Evolutionary conservation across 2,329 filamentous ascomycete genomes (phyloP), one percentile per base, ranked within the genome.

Genomic region (Colletotrichum spinosum): DNA sequence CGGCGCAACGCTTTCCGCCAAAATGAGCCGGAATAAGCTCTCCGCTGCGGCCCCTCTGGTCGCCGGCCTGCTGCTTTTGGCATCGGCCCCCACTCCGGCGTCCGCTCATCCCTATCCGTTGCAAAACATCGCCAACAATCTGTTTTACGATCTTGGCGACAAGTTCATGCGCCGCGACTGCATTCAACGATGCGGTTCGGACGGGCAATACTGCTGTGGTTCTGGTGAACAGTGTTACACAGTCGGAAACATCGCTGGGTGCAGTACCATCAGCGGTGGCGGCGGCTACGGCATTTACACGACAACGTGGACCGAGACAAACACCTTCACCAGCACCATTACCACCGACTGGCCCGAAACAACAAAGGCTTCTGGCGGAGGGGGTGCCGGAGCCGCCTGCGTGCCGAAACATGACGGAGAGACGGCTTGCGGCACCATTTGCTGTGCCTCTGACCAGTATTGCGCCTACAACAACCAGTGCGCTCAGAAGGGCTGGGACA

Each of bases 371-470:
- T 74, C 73, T 4, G 58, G 50, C 8, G 65, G 52, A 39, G 60
- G 53, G 4, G 61, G 55, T 17, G 57, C 41, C 37, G 79, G 80
- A 25, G 79, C 75, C 44, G 73, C 80, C 68, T 90, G 88, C 73
- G 74, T 82, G 1, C 86, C 87, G 2, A 73, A 75, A 53, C 79
- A 79, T n/a, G 75, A 80, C 4, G 83, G 85, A 60, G 79, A 92
- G 76, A 84, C 84, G 8, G 82, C 86, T 4, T 94, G 92, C 73
- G 91, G 91, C 38, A 74, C 74, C 56, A 89, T 90, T 64, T 94
- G 92, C 83, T 95, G 92, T 76, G 86, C 87, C 33, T 85, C 80
- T 65, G 87, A 86, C 78, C 90, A 92, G 76, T 90, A 88, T 72
- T 94, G 92, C 76, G 84, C 83, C 57, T 80, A 76, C 62, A 68